Evolutionary conservation across 2,329 filamentous ascomycete species (phyloP).

Genomic region (Pyrenochaeta sp.): DNA sequence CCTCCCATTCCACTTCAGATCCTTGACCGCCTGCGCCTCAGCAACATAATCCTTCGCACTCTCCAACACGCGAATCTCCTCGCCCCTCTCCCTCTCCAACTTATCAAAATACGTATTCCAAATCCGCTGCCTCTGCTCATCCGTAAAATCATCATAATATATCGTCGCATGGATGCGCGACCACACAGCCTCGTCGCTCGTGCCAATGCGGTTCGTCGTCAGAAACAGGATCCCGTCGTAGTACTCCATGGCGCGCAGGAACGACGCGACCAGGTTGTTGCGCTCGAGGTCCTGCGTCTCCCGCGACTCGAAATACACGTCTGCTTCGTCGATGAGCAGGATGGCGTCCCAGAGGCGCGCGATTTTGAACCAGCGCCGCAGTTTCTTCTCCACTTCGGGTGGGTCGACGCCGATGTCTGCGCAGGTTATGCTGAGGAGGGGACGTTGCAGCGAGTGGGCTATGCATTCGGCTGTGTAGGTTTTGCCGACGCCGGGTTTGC

Average conservation of each 20-base stretch:
- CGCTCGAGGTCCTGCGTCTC: constrained; percentile 1
- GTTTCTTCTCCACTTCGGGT: constrained; percentile 13
- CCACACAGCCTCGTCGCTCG: constrained; percentile 27
- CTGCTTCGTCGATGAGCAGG: constrained; percentile 8
- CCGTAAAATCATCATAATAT: constrained; percentile 3
- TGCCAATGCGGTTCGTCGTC: constrained; percentile 28
- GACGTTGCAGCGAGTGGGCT: constrained; percentile 3
- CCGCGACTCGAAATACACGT: constrained; percentile 49
- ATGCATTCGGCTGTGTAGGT: constrained; percentile 15
- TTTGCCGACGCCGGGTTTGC: constrained; percentile 23
- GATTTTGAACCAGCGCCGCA: background rate
- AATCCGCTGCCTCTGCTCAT: constrained; percentile 7
- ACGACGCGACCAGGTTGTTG: constrained; percentile 36
- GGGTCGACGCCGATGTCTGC: constrained; percentile 13
- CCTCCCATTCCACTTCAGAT: constrained; percentile 31
- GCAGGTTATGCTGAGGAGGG: background rate
- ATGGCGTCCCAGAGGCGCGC: constrained; percentile 38
- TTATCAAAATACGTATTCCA: constrained; percentile 14
- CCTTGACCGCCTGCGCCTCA: constrained; percentile 9
- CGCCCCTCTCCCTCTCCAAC: constrained; percentile 1
- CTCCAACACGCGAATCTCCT: constrained; percentile 2
- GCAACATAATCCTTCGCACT: constrained; percentile 11
- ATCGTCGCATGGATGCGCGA: constrained; percentile 20
- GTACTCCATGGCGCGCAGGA: constrained; percentile 11
- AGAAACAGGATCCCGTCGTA: constrained; percentile 30